Base-by-base conservation (phyloP, 1,284 basidiomycete genomes). In the Pulveroboletus sp. region DNA sequence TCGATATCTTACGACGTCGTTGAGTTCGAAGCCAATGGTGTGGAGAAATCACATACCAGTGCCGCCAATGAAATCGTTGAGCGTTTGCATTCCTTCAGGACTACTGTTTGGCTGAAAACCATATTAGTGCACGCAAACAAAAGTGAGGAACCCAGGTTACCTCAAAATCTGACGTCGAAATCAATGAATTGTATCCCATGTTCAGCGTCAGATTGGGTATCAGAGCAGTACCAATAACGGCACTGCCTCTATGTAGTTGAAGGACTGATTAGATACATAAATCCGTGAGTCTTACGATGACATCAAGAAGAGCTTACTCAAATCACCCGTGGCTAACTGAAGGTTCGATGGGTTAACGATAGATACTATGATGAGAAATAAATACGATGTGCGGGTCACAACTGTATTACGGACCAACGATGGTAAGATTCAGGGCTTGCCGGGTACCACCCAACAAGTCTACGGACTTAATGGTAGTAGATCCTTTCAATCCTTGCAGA, bases 311-410 rank as follows among this genome's bases (percentile, higher is more conserved):
- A 36, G 69, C 81, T 59, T 64, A 86, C 83, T 77, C 56, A 88
- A 64, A 63, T 88, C 83, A 15, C 85, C 85, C 2, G 77, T 78
- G 10, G 73, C 70, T 26, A 91, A 71, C 57, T 85, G 80, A 59
- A 92, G 74, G 66, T 82, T 88, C 19, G 86, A 89, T 3, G 88
- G 89, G 67, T 92, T 91, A 65, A 75, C 67, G n/a, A 92, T 86
- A 6, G 77, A 72, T 19, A 87, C 83, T 83, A 56, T 16, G 16
- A 53, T 26, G 36, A 48, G 8, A 44, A 37, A 37, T 56, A 29
- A 60, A 53, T 4, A 44, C 9, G 35, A 7, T 40, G 2, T 16
- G 42, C n/a, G 35, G 10, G 17, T 26, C 37, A 26, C 0, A 5
- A 36, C 19, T 19, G 36, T n/a, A 35, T 56, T 15, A 63, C 68